Percentiles rank a stretch among this genome's conserved stretches.
These are phyloP conservation scores for Penicillium paradoxum DNA, from an alignment of 495 filamentous ascomycete species.

Conservation along the genomic window DNA sequence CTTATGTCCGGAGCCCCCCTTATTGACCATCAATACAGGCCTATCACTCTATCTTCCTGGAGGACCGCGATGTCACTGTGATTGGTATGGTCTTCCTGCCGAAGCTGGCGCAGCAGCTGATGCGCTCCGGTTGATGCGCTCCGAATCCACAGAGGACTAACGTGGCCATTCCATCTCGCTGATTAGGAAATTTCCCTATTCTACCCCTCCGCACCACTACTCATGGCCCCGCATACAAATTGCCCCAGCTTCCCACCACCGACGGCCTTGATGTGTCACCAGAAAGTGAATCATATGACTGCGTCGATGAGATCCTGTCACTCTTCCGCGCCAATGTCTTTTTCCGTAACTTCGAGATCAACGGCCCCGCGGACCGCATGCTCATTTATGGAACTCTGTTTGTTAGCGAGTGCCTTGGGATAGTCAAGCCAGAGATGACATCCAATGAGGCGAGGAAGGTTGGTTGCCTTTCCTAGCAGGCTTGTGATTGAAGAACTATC, in stretches of 20 bases:
- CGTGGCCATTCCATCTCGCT: constrained; percentile 11
- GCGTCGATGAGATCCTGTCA: constrained; percentile 85
- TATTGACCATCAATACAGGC: constrained; percentile 49
- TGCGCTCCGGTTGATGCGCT: constrained; percentile 1
- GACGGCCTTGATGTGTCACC: constrained; percentile 71
- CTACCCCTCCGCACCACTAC: constrained; percentile 89
- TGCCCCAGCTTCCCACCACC: constrained; percentile 65
- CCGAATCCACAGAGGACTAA: neutral
- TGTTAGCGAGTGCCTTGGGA: constrained; percentile 78
- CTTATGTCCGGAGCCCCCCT: neutral
- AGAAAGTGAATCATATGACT: constrained; percentile 85
- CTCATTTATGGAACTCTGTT: constrained; percentile 96
- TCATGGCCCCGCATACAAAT: constrained; percentile 84
- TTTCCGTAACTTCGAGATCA: constrained; percentile 99
- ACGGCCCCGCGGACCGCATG: constrained; percentile 88
- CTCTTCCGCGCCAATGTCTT: constrained; percentile 97
- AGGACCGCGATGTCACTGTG: constrained; percentile 64
- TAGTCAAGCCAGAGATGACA: constrained; percentile 70
- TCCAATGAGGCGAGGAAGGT: constrained; percentile 58
- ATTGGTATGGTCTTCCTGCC: constrained; percentile 47
- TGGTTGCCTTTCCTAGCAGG: constrained; percentile 1
- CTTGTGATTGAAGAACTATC: neutral
- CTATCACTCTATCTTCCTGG: constrained; percentile 91
- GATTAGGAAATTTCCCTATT: constrained; percentile 82
- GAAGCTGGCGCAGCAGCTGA: constrained; percentile 9